Base-by-base conservation (phyloP, 768 basidiomycete genomes). In the Mycena chlorophos region DNA sequence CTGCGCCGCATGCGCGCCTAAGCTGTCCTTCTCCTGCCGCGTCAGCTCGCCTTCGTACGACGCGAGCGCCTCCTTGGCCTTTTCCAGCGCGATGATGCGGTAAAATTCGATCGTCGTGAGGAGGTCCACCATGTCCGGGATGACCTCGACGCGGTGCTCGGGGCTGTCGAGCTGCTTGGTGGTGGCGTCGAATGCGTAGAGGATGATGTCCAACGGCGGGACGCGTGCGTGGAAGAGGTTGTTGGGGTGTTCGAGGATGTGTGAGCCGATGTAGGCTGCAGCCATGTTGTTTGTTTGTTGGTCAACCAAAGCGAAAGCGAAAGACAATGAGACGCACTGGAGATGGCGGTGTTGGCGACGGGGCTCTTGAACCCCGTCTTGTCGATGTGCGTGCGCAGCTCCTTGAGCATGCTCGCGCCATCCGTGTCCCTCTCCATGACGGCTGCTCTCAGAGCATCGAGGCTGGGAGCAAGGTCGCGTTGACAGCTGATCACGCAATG, bases 51-150 rank as follows among this genome's bases (percentile, higher is more conserved):
- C 19, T 13, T 22, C 23, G 3, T 60, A 20, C 2, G 43, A 3
- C 2, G 25, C 34, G 39, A 57, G 40, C 30, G 60, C 56, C 28
- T 61, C 60, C 2, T 27, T 14, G 31, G 20, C 52, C 38, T 49
- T 54, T 29, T 55, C 14, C 19, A 57, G 26, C 39, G 60, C 56
- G 3, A 55, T 30, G 19, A 8, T 31, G 20, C 60, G 53, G 25
- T 49, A 61, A 20, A 57, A 61, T 42, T 61, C 60, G 40, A 57
- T 28, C 22, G 56, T 61, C 16, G 60, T 57, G n/a, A 43, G 53
- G 6, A 61, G 53, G 25, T 61, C 60, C 3, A 61, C 45, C n/a
- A 61, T 16, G 48, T 57, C 60, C 14, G 60, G 56, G 40, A 57
- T 55, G 22, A 25, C 19, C 17, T 52, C 53, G 19, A n/a, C 31